Evolutionary conservation across 1,139 yeast species (phyloP).

Genomic region (Sugiyamaella neomexicana): DNA sequence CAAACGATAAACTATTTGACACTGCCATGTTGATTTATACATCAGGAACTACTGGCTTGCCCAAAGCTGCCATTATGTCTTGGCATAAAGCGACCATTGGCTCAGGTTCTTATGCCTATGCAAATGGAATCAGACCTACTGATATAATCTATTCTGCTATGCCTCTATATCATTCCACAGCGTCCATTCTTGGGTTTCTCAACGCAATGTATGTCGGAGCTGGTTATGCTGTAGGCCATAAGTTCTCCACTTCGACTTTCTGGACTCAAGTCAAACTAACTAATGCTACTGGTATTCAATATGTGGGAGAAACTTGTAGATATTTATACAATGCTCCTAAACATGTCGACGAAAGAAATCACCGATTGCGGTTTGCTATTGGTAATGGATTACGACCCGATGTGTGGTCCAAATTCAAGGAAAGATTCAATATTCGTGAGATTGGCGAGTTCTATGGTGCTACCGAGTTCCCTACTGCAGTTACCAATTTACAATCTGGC

Average conservation of each 20-base stretch:
- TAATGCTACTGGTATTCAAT: slow-evolving; percentile 79
- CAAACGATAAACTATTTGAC: slow-evolving; percentile 38
- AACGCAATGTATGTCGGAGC: slow-evolving; percentile 68
- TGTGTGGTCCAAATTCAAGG: slow-evolving; percentile 80
- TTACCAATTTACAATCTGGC: slow-evolving; percentile 79
- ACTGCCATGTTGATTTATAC: slow-evolving; percentile 81
- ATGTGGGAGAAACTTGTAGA: slow-evolving; percentile 95
- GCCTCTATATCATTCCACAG: slow-evolving; percentile 96
- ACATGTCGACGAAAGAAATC: slow-evolving; percentile 65
- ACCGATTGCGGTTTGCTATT: slow-evolving; percentile 68
- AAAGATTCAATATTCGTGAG: slow-evolving; percentile 68
- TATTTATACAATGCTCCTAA: slow-evolving; percentile 72
- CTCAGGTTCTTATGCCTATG: slow-evolving; percentile 64
- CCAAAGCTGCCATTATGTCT: slow-evolving; percentile 91
- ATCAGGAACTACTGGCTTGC: slow-evolving; percentile 93
- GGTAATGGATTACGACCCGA: slow-evolving; percentile 96
- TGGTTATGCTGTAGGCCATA: slow-evolving; percentile 73
- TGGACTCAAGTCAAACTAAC: slow-evolving; percentile 86
- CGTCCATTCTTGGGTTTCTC: slow-evolving; percentile 81
- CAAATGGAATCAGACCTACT: slow-evolving; percentile 56
- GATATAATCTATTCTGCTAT: slow-evolving; percentile 82
- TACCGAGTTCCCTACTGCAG: slow-evolving; percentile 89
- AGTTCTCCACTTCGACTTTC: slow-evolving; percentile 79
- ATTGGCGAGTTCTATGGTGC: slow-evolving; percentile 94
- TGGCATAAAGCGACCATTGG: slow-evolving; percentile 85